phyloP scores from a whole-genome alignment of 1,284 basidiomycete genomes.

The Microbotryum saponariae region DNA sequence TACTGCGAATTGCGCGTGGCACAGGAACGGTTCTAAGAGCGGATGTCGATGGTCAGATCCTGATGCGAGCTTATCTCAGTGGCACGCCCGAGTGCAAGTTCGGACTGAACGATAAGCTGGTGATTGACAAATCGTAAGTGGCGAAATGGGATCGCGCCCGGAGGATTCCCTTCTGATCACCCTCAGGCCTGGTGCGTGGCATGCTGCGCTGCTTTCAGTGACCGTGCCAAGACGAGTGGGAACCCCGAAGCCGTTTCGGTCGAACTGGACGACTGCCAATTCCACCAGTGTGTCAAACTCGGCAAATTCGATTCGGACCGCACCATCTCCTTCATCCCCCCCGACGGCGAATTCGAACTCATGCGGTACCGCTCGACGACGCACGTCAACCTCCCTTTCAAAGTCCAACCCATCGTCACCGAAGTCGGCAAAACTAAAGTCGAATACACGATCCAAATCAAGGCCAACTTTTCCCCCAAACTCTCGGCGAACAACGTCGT shows the following conservation, averaged over 20 bases:
- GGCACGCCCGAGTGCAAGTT: constrained; percentile 98
- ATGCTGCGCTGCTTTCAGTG: not conserved
- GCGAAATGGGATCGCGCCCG: not conserved
- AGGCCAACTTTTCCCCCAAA: constrained; percentile 83
- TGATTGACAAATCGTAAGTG: constrained; percentile 56
- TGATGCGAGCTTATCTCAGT: constrained; percentile 94
- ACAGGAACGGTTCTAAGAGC: constrained; percentile 83
- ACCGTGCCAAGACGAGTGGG: constrained; percentile 4
- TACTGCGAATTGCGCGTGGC: constrained; percentile 49
- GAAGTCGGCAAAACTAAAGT: constrained; percentile 87
- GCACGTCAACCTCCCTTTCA: constrained; percentile 89
- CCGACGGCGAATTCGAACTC: constrained; percentile 97
- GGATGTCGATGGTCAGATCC: constrained; percentile 94
- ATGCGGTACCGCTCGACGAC: constrained; percentile 97
- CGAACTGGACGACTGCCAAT: constrained; percentile 93
- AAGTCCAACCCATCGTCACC: constrained; percentile 81
- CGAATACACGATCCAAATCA: constrained; percentile 81
- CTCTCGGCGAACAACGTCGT: constrained; percentile 88
- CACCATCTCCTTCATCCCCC: constrained; percentile 93
- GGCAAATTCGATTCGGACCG: constrained; percentile 88
- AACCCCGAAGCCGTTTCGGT: constrained; percentile 51
- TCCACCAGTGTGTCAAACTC: constrained; percentile 95
- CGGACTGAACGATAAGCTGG: constrained; percentile 94
- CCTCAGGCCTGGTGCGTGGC: not conserved
- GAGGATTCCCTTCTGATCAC: not conserved